Evolutionary conservation across 1,284 basidiomycete genomes (phyloP), one percentile per base, ranked within the genome.

Genomic region (Ustilago cynodontis): DNA sequence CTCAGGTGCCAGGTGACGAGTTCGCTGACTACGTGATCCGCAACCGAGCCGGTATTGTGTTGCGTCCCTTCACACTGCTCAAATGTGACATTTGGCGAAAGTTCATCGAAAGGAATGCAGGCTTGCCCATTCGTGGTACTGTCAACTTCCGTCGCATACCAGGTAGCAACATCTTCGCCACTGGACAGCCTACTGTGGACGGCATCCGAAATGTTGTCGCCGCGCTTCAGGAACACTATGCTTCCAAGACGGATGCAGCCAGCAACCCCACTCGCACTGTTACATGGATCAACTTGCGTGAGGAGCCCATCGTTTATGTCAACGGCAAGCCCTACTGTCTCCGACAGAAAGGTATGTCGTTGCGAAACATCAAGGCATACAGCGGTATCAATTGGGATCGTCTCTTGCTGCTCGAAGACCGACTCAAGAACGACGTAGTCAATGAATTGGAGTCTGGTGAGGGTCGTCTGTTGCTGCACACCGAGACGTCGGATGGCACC

Each of bases 141-240:
- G 93, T 94, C 87, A 98, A 98, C 84, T 98, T 98, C 88, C 90
- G 96, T 60, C 92, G 93, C 66, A 91, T 98, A 31, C 90, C 91
- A 0, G 89, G 89, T 3, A 93, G 92, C n/a, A 91, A 91, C 58
- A 92, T 98, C 54, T 83, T 78, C 62, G 80, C 79, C 55, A 87
- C 88, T 8, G 89, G 95, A 0, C 97, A 99, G 86, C 97, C 97
- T 1, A 95, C 94, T 0, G 89, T 93, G 62, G 92, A 93, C 66
- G 97, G 95, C 3, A 92, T 99, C 59, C 90, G 92, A 58, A 91
- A 92, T 59, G 94, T 98, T 1, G 90, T 98, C 11, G 86, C 88
- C 2, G 88, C 65, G 4, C 74, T 85, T 26, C 65, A 77, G 20
- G 63, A 79, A 43, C 74, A 82, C 51, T 71, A 81, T 20, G 70